Evolutionary conservation across 345 rosid genomes (phyloP).

Genomic region (Gossypium herbaceum): DNA sequence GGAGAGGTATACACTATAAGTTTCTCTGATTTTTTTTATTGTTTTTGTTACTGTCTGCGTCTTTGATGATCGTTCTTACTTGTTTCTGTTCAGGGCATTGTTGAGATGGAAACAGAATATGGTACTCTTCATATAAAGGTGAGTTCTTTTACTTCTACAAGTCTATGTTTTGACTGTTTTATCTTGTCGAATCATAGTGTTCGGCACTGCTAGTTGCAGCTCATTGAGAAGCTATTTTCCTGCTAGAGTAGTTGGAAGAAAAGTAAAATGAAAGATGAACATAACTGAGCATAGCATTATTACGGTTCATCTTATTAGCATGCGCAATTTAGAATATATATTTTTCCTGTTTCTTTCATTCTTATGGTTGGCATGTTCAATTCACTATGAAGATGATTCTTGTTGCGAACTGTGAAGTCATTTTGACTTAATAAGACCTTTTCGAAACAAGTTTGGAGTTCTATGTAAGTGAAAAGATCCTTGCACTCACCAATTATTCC

Average conservation of each 20-base stretch:
- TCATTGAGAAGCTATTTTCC: neutral
- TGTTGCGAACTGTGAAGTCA: neutral
- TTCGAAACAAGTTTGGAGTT: neutral
- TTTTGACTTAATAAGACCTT: neutral
- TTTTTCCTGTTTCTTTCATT: neutral
- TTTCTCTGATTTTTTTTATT: constrained; percentile 9
- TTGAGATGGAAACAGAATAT: constrained; percentile 72
- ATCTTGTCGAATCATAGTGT: neutral
- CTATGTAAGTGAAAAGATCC: neutral
- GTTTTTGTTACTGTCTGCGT: neutral
- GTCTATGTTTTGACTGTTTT: neutral
- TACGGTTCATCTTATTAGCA: neutral
- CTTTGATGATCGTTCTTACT: neutral
- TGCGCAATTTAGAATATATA: neutral
- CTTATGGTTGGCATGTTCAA: neutral
- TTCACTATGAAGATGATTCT: neutral
- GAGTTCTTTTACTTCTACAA: constrained; percentile 24
- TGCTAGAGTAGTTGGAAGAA: neutral
- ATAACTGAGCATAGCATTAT: neutral
- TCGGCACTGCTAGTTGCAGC: neutral
- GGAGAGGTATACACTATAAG: constrained; percentile 59
- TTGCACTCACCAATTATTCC: neutral
- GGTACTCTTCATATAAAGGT: constrained; percentile 83
- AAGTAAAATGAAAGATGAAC: neutral
- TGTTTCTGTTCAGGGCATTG: constrained; percentile 54